Base-by-base conservation (phyloP, 2,329 filamentous ascomycete genomes). In the Fusarium subtropicale region DNA sequence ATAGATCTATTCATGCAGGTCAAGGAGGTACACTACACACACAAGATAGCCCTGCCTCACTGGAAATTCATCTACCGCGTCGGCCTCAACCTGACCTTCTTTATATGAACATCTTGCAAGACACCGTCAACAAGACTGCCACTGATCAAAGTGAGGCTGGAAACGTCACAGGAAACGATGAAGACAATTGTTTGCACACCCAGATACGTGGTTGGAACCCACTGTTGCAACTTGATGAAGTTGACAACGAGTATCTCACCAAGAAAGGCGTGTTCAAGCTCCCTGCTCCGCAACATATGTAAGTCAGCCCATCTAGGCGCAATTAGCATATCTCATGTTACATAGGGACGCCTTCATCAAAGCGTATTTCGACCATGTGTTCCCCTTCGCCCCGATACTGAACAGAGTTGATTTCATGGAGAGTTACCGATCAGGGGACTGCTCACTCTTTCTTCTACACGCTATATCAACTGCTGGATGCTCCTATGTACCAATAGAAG, bases 181-280 rank as follows among this genome's bases (percentile, higher is more conserved):
- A 38, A 10, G 46, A 57, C 3, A 30, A 61, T 18, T 30, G 38
- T 12, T 47, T 70, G 13, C 51, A 52, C 4, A 54, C n/a, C 12
- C 56, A 34, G 7, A 46, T 52, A 28, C 66, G 42, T 18, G 54
- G 33, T 2, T 71, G 62, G 68, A 55, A 65, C 2, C 53, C 48
- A 0, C 55, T 47, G 2, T 39, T 46, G 1, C 60, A 59, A 11
- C 33, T 68, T 0, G 70, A 72, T 1, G 38, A 56, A 0, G n/a
- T 41, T 9, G 64, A 72, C 4, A 62, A 64, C 5, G 69, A 71
- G 22, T 72, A 63, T 26, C 67, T 72, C 26, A 16, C 47, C 2
- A 66, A 56, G 26, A 72, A 72, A 16, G 63, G 56, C 6, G 69
- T 72, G 0, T 72, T 71, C 7, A 56, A 71, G 1, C 47, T 72